Evolutionary conservation across 2,329 filamentous ascomycete genomes (phyloP), one percentile per base, ranked within the genome.

Genomic region (Ophiostoma pallidulum): DNA sequence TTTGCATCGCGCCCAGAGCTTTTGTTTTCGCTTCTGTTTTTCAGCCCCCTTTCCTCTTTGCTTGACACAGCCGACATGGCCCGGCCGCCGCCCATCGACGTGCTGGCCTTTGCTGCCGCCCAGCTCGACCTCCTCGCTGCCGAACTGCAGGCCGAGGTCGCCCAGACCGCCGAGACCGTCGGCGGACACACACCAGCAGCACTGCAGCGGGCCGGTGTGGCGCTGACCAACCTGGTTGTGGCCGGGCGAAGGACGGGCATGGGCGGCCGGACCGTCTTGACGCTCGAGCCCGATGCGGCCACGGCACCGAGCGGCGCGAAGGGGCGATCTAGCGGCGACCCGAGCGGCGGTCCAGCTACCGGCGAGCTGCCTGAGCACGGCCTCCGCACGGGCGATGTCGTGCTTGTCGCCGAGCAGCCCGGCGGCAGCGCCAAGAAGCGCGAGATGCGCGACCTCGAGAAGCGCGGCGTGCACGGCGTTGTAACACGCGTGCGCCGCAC

Each of bases 231-330:
- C 64, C 77, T 97, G 8, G 69, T 77, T 28, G 69, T 94, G 29
- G 71, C 75, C 10, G 82, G 84, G 16, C 85, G 86, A 60, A 82
- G 90, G 26, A 98, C 92, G 0, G 92, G 92, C 0, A 72, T 96
- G 32, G 92, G 90, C 14, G 92, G 92, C n/a, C 86, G 88, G 54
- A 88, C 86, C 0, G 84, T 98, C 2, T 69, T 96, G 4, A 90
- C 96, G 63, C 78, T 98, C 6, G 70, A 68, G 2, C 64, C 67
- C 1, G 68, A 69, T 14, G 70, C 79, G 0, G 91, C 96, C 2
- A 72, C 76, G 4, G 64, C 66, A 4, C 49, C 43, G 16, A 57
- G 54, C 9, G 41, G 26, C 10, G 10, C 14, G 35, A n/a, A n/a
- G n/a, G n/a, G n/a, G n/a, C n/a, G n/a, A n/a, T n/a, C n/a, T n/a